Evolutionary conservation across 2,329 filamentous ascomycete genomes (phyloP).

Genomic region (Coniochaeta prunicola): DNA sequence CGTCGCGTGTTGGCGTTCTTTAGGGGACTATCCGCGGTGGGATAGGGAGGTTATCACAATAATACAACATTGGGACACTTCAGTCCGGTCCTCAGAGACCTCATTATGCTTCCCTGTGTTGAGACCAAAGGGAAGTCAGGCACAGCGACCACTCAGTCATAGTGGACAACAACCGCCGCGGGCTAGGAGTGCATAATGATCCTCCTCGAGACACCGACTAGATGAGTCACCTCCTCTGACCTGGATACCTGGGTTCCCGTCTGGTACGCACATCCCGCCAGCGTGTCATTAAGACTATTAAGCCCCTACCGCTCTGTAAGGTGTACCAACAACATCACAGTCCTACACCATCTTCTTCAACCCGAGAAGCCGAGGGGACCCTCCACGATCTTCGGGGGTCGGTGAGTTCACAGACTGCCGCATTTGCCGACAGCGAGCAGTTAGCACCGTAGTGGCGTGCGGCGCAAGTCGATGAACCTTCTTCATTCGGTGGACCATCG

Average conservation of each 20-base stretch:
- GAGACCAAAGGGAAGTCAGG: background rate
- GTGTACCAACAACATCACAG: background rate
- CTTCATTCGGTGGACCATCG: background rate
- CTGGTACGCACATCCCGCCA: background rate
- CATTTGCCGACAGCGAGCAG: background rate
- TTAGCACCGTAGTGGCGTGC: background rate
- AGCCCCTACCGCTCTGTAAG: background rate
- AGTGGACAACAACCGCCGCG: background rate
- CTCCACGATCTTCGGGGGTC: background rate
- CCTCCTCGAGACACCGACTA: background rate
- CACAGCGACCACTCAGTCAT: background rate
- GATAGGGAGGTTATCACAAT: background rate
- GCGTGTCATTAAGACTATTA: background rate
- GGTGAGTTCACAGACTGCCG: background rate
- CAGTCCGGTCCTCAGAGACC: background rate
- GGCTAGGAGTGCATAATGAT: background rate
- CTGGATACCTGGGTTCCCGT: background rate
- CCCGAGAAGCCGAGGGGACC: background rate
- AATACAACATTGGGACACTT: background rate
- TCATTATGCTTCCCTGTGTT: background rate
- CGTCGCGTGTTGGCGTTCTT: background rate
- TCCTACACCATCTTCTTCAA: background rate
- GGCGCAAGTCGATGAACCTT: background rate
- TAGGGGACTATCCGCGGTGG: background rate
- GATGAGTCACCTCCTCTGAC: background rate